phyloP scores from a whole-genome alignment of 495 filamentous ascomycete genomes.

The Tuber microsphaerosporum region DNA sequence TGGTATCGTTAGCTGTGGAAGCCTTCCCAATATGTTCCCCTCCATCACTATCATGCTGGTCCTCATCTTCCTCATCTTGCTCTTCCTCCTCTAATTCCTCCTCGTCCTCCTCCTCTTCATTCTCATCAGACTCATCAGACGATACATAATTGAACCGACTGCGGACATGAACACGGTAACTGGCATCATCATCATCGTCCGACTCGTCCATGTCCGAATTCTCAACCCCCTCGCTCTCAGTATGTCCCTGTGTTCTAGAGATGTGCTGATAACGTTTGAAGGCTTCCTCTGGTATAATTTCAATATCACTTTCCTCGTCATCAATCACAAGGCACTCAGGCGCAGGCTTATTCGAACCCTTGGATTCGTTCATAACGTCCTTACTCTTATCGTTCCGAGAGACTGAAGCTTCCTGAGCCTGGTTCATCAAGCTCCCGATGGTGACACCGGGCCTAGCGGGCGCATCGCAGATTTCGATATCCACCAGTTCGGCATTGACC shows the following conservation, averaged over 20 bases:
- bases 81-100: constrained; percentile 19
- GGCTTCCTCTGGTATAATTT: constrained; percentile 33
- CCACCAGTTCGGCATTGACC: constrained; percentile 15
- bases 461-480: constrained; percentile 14
- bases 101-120: constrained; percentile 26
- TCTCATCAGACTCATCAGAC: constrained; percentile 26
- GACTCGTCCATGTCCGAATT: constrained; percentile 3
- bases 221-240: constrained; percentile 6
- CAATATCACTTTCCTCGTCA: constrained; percentile 25
- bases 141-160: constrained; percentile 1
- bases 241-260: constrained; percentile 6
- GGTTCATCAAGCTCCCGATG: constrained; percentile 38
- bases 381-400: constrained; percentile 5
- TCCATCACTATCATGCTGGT: constrained; percentile 9
- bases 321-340: constrained; percentile 20
- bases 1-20: neutral
- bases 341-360: constrained; percentile 6
- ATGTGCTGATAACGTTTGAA: constrained; percentile 10
- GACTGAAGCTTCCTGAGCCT: constrained; percentile 25
- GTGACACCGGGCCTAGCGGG: constrained; percentile 29
- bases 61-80: constrained; percentile 18
- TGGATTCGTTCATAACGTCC: neutral
- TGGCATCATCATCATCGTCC: constrained; percentile 22
- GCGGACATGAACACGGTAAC: neutral
- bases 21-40: constrained; percentile 8